Evolutionary conservation across 331 rosid genomes (phyloP).

Genomic region (Quercus tomentella): DNA sequence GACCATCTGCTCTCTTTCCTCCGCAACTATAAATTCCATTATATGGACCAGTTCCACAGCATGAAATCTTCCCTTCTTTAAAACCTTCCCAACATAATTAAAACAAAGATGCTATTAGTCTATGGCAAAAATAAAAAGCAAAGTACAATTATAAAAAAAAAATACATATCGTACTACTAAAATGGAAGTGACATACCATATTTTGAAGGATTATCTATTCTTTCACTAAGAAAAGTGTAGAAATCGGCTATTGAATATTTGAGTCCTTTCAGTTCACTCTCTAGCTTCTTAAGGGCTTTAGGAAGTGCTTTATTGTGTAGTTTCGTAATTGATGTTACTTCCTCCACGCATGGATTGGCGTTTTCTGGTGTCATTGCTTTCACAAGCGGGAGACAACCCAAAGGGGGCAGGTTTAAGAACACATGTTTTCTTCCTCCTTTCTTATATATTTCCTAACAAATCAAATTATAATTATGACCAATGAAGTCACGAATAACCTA

Average conservation of each 20-base stretch:
- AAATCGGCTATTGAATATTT: no score
- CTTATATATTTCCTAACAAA: no score
- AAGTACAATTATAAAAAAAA: no score
- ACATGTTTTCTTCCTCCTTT: no score
- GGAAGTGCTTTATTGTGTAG: conserved; percentile 31
- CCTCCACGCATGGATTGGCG: conserved; percentile 14
- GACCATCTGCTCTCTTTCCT: conserved; percentile 6
- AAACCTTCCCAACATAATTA: conserved; percentile 23
- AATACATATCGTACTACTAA: no score
- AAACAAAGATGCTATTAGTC: background rate
- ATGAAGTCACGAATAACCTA: no score
- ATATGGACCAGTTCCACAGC: conserved; percentile 60
- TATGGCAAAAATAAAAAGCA: background rate
- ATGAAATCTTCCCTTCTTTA: conserved; percentile 34
- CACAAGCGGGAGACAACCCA: no score
- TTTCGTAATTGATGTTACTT: conserved; percentile 16
- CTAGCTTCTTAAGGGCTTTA: conserved; percentile 7
- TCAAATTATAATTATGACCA: no score
- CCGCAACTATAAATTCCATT: conserved; percentile 58
- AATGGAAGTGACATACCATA: conserved; percentile 12
- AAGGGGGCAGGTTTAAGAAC: no score
- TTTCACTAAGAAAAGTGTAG: no score
- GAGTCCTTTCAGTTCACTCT: conserved; percentile 22
- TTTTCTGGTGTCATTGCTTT: background rate
- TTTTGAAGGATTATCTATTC: background rate